A percentile compares a stretch with the other conserved stretches of the same genome.
Evolutionary conservation across 106 monocot genomes (phyloP).

Genomic region (Apostasia shenzhenica): DNA sequence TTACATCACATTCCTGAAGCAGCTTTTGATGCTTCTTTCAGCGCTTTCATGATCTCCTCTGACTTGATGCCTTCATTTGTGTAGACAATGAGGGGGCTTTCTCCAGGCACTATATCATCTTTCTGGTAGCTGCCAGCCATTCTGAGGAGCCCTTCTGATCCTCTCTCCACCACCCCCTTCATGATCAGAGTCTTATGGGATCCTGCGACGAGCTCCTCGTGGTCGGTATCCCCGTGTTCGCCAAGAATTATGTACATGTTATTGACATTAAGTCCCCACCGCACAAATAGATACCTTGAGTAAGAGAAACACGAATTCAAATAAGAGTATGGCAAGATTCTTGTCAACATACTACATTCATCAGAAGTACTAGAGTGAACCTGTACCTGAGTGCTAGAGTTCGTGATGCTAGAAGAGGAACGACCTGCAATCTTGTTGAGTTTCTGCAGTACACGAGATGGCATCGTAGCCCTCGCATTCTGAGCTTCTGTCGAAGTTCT

Average conservation of each 20-base stretch:
- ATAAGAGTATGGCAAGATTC: background rate
- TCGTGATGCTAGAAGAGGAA: slow-evolving; percentile 87
- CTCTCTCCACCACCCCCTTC: slow-evolving; percentile 60
- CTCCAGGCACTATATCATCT: slow-evolving; percentile 79
- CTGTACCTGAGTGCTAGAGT: slow-evolving; percentile 84
- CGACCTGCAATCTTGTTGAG: slow-evolving; percentile 71
- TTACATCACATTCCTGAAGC: slow-evolving; percentile 25
- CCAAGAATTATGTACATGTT: slow-evolving; percentile 91
- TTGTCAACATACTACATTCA: background rate
- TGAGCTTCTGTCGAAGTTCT: slow-evolving; percentile 63
- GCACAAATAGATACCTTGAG: slow-evolving; percentile 65
- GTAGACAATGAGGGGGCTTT: slow-evolving; percentile 51
- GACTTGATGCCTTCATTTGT: slow-evolving; percentile 38
- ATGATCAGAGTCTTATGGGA: slow-evolving; percentile 86
- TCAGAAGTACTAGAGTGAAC: background rate
- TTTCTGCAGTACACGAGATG: slow-evolving; percentile 94
- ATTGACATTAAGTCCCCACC: slow-evolving; percentile 73
- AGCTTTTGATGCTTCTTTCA: slow-evolving; percentile 63
- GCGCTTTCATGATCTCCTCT: slow-evolving; percentile 62
- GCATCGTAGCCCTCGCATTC: slow-evolving; percentile 83
- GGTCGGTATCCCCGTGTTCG: slow-evolving; percentile 82
- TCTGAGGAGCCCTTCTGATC: slow-evolving; percentile 74
- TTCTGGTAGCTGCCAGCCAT: slow-evolving; percentile 70
- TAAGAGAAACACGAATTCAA: background rate
- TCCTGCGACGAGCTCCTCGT: slow-evolving; percentile 82